These are phyloP conservation scores for Rhynchospora breviuscula DNA, from an alignment of 176 grass and related monocot genomes.

Conservation along the genomic window DNA sequence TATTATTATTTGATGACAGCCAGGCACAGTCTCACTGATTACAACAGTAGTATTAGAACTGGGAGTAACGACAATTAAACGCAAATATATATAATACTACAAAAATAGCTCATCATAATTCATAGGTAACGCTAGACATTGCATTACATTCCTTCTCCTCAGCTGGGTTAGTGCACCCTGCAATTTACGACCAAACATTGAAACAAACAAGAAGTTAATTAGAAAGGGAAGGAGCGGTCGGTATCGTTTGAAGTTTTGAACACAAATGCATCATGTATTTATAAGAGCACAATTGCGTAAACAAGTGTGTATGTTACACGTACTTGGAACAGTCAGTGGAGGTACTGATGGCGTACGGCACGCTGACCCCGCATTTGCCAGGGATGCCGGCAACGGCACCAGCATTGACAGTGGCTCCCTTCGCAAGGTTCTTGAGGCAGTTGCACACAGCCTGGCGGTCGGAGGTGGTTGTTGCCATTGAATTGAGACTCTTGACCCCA, in stretches of 20 bases:
- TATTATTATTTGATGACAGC: no score
- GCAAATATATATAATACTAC: no score
- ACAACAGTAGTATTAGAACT: no score
- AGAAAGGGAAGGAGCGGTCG: no score
- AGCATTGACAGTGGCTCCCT: neutral
- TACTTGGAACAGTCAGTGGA: slow-evolving; percentile 43
- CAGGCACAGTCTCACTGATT: no score
- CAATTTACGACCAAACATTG: neutral
- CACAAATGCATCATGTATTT: no score
- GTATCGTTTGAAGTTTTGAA: no score
- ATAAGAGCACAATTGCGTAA: neutral
- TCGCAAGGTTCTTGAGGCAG: slow-evolving; percentile 33
- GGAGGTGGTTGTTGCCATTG: neutral
- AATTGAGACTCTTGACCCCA: neutral
- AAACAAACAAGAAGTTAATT: no score
- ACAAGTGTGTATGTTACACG: neutral
- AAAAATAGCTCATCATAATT: no score
- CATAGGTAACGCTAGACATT: no score
- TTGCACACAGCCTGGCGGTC: slow-evolving; percentile 29
- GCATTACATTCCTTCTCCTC: no score
- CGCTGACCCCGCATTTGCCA: slow-evolving; percentile 35
- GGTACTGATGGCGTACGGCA: slow-evolving; percentile 41
- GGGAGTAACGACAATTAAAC: no score
- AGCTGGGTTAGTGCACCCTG: neutral
- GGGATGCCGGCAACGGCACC: slow-evolving; percentile 31